Percentiles rank a stretch among this genome's conserved stretches.
Conservation (phyloP, 225 moss, liverwort and hornwort genomes). For the Straminergon stramineum region DNA sequence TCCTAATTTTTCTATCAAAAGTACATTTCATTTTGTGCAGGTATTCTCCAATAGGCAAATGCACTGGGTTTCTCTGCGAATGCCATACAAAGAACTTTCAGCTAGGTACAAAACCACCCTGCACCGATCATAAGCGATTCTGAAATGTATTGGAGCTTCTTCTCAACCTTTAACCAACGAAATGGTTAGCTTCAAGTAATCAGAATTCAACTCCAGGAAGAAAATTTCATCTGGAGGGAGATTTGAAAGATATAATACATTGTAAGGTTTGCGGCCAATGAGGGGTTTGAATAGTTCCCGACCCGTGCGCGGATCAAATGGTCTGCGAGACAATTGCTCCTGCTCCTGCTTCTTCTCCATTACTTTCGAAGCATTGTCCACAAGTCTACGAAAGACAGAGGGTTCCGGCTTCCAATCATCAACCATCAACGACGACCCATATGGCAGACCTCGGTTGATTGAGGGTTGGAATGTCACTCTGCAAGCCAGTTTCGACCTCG, state of each 20-base stretch:
- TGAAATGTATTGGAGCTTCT: neutral
- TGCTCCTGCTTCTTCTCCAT: conserved; percentile 62
- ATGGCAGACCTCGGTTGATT: conserved; percentile 49
- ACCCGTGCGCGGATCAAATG: conserved; percentile 62
- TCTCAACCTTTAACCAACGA: neutral
- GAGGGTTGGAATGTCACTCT: conserved; percentile 81
- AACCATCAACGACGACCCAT: conserved; percentile 21
- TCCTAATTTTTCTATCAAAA: conserved; percentile 57
- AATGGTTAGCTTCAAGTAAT: neutral
- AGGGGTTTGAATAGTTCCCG: conserved; percentile 69
- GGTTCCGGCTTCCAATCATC: conserved; percentile 45
- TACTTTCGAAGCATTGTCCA: conserved; percentile 65
- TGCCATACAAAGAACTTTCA: neutral
- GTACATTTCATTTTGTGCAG: conserved; percentile 51
- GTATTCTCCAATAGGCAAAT: conserved; percentile 79
- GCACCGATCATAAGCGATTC: neutral
- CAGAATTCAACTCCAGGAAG: neutral
- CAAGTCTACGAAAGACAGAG: conserved; percentile 71
- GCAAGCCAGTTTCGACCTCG: conserved; percentile 11
- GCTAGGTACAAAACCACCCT: neutral
- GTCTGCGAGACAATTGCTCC: conserved; percentile 44
- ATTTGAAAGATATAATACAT: conserved; percentile 20
- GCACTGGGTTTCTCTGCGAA: conserved; percentile 68
- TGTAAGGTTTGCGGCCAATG: conserved; percentile 64
- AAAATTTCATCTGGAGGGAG: neutral